A percentile compares a stretch with the other conserved stretches of the same genome.
phyloP scores from a whole-genome alignment of 805 yeast species.

The Tetrapisispora nanseiensis region DNA sequence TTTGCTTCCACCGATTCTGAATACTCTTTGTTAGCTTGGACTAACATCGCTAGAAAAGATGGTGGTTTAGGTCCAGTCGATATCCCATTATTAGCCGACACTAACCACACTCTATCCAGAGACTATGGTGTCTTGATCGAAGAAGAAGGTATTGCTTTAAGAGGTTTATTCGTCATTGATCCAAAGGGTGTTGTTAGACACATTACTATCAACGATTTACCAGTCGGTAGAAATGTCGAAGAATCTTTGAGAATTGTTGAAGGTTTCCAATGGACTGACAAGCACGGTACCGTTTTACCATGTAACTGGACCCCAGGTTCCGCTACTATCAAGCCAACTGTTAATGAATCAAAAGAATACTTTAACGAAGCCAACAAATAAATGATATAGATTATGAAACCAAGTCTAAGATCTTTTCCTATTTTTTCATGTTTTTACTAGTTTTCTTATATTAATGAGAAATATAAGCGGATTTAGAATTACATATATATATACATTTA shows the following conservation, averaged over 20 bases:
- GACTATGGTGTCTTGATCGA: constrained; percentile 97
- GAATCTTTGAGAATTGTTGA: constrained; percentile 96
- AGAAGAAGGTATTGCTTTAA: constrained; percentile 93
- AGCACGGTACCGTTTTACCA: constrained; percentile 99
- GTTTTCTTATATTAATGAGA: too few species aligned
- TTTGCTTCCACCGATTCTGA: constrained; percentile 98
- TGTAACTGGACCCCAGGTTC: constrained; percentile 98
- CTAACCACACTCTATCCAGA: constrained; percentile 87
- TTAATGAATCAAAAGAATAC: constrained; percentile 69
- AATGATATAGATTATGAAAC: too few species aligned
- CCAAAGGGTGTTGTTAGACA: constrained; percentile 94
- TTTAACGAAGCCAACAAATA: constrained; percentile 47
- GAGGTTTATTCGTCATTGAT: constrained; percentile 97
- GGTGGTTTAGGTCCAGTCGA: constrained; percentile 96
- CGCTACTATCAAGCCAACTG: constrained; percentile 83
- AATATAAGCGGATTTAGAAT: too few species aligned
- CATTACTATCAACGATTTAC: constrained; percentile 94
- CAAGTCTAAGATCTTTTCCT: too few species aligned
- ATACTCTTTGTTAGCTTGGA: constrained; percentile 96
- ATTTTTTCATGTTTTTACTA: background rate
- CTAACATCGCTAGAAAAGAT: constrained; percentile 89
- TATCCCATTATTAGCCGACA: constrained; percentile 93
- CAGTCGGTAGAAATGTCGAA: constrained; percentile 98
- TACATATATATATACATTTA: too few species aligned
- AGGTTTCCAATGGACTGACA: constrained; percentile 99